A percentile compares a stretch with the other conserved stretches of the same genome.
phyloP scores from a whole-genome alignment of 257 asterid species.

The Capsicum chinense region DNA sequence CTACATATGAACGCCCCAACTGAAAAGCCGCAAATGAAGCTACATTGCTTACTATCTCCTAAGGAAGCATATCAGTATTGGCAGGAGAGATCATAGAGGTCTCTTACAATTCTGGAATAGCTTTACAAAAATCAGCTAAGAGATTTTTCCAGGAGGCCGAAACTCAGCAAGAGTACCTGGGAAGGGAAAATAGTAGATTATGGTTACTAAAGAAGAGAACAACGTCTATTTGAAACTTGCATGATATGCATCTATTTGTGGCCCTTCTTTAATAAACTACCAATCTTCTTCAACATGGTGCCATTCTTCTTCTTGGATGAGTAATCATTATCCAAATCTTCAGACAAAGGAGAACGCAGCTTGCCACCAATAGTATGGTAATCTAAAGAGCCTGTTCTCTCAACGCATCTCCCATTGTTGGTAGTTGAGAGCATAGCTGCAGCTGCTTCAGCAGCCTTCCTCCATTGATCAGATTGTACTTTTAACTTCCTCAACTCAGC shows the following conservation, averaged over 20 bases:
- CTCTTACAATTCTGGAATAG: slow-evolving; percentile 16
- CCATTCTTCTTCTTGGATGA: slow-evolving; percentile 79
- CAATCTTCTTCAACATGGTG: slow-evolving; percentile 85
- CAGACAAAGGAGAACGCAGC: slow-evolving; percentile 56
- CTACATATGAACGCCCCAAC: not conserved
- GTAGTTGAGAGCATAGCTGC: slow-evolving; percentile 74
- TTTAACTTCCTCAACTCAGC: slow-evolving; percentile 74
- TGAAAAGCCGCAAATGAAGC: not conserved
- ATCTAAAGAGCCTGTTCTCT: slow-evolving; percentile 64
- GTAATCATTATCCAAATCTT: slow-evolving; percentile 63
- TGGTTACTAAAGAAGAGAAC: not conserved
- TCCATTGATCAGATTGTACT: slow-evolving; percentile 93
- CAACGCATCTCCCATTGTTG: slow-evolving; percentile 58
- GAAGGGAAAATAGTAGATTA: slow-evolving; percentile 5
- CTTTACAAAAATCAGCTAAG: slow-evolving; percentile 30
- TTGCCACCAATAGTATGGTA: slow-evolving; percentile 73
- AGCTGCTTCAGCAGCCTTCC: slow-evolving; percentile 96
- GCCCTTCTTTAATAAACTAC: slow-evolving; percentile 78
- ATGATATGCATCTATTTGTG: slow-evolving; percentile 50
- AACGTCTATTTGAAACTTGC: slow-evolving; percentile 30
- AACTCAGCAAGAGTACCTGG: slow-evolving; percentile 11
- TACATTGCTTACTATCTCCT: slow-evolving; percentile 16
- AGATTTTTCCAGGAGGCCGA: slow-evolving; percentile 21
- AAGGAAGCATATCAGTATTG: not conserved
- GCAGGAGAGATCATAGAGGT: slow-evolving; percentile 17